Base-by-base conservation (phyloP, 1,139 yeast genomes). In the Suzukiozyma palmioleophila region DNA sequence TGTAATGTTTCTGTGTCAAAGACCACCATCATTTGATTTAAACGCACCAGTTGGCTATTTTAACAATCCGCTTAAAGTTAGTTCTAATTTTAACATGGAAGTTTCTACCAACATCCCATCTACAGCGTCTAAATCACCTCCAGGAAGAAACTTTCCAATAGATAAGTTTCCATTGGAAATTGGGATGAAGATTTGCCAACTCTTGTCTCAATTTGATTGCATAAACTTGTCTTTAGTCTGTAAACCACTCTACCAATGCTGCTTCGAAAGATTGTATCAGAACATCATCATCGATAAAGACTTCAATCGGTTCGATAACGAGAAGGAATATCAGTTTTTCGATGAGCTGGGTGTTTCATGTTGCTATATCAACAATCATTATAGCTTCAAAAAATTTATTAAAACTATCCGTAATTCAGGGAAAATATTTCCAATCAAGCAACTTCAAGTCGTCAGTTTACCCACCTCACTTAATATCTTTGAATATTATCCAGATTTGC, bases 181-280 rank as follows among this genome's bases (percentile, higher is more conserved):
- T 14, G 50, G 66, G 13, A 38, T 52, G 12, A 39, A 44, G 16
- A 60, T 75, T 3, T 58, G 69, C 7, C 52, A 57, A 26, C 43
- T 58, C n/a, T 49, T 74, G 22, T 54, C 67, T 12, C 80, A 75
- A 47, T 60, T 64, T 39, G 78, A 70, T 43, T 56, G 69, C 26
- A 45, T 71, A 8, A 62, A 50, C 41, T 48, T 75, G 15, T 43
- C 73, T 32, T 46, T 56, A 6, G 64, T 65, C 0, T 61, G 57
- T 43, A 60, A 47, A 28, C 41, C 56, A 2, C 52, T 71, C 47
- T 60, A 63, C 41, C 43, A 41, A 1, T 51, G 65, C 1, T 59
- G 70, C 0, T 45, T 62, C 8, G 62, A 62, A 0, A 49, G 69
- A 12, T 46, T 75, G 25, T 71, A 69, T 47, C 64, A 62, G 34